These are phyloP conservation scores for Monilinia laxa DNA, from an alignment of 2,329 filamentous ascomycete genomes.

Conservation along the genomic window DNA sequence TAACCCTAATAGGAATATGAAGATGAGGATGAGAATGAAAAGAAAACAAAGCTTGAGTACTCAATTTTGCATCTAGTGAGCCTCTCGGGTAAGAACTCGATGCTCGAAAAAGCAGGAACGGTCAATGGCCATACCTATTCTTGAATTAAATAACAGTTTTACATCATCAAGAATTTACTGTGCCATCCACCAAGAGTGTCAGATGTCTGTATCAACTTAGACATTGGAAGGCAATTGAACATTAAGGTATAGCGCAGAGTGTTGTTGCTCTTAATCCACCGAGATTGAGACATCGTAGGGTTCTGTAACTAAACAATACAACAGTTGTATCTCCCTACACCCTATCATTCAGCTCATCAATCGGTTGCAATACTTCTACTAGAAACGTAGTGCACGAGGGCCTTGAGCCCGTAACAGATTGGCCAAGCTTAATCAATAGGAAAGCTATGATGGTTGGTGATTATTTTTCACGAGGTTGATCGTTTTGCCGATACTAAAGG, in stretches of 20 bases:
- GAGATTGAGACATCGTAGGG: background rate
- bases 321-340: background rate
- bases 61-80: background rate
- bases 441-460: constrained; percentile 7
- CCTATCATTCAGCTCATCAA: background rate
- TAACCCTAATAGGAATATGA: constrained; percentile 5
- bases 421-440: background rate
- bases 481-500: background rate
- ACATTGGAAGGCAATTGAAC: background rate
- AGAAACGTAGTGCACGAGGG: background rate
- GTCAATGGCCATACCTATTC: background rate
- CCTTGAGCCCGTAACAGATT: background rate
- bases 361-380: background rate
- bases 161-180: background rate
- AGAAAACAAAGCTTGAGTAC: constrained; percentile 3
- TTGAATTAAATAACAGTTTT: background rate
- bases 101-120: constrained; percentile 22
- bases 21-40: background rate
- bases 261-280: background rate
- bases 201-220: background rate
- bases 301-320: background rate
- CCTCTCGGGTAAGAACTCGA: background rate
- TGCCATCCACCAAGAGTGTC: background rate
- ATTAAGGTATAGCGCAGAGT: background rate
- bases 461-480: background rate